phyloP scores from a whole-genome alignment of 2,329 filamentous ascomycete species.

The Fusarium hainanense region DNA sequence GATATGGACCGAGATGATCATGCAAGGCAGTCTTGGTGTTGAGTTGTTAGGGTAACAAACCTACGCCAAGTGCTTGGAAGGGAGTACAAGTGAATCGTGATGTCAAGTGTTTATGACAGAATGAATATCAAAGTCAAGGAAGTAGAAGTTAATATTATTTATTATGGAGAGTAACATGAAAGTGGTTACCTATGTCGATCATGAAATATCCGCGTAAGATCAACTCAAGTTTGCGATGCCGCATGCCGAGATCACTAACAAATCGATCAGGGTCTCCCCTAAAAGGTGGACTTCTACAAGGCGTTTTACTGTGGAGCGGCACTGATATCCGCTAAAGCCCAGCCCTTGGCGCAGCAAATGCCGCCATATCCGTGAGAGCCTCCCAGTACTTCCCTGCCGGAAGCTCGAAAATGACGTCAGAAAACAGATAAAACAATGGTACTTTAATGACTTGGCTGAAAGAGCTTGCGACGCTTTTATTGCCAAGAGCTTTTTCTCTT shows the following conservation, averaged over 20 bases:
- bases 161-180: neutral
- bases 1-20: neutral
- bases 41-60: slow-evolving; percentile 5
- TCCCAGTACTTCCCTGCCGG: slow-evolving; percentile 13
- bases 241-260: slow-evolving; percentile 33
- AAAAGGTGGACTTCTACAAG: slow-evolving; percentile 8
- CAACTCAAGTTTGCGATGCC: slow-evolving; percentile 23
- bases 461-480: slow-evolving; percentile 38
- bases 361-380: slow-evolving; percentile 34
- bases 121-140: neutral
- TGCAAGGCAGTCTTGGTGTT: neutral
- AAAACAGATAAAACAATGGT: slow-evolving; percentile 10
- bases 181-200: neutral
- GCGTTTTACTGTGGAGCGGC: slow-evolving; percentile 24
- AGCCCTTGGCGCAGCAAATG: slow-evolving; percentile 37
- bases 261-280: slow-evolving; percentile 26
- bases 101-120: neutral
- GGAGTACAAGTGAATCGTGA: neutral
- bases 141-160: neutral
- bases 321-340: slow-evolving; percentile 30
- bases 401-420: slow-evolving; percentile 41
- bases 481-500: slow-evolving; percentile 31
- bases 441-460: slow-evolving; percentile 23
- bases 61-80: slow-evolving; percentile 2
- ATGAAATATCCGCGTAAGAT: neutral